These are phyloP conservation scores for Dioscorea dumetorum DNA, from an alignment of 106 monocot species.

Conservation along the genomic window DNA sequence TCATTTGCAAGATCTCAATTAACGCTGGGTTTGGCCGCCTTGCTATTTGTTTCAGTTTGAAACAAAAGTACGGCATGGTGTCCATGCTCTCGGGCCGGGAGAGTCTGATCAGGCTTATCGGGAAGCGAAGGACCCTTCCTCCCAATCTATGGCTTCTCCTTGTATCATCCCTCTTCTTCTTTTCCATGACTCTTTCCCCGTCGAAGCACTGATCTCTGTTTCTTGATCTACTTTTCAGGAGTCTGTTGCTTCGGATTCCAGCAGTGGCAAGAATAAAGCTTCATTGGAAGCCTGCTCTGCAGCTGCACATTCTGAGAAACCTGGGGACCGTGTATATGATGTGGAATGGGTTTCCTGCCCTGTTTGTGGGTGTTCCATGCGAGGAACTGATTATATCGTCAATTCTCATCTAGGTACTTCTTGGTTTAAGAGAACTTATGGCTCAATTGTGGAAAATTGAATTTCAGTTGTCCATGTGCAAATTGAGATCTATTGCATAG, in stretches of 20 bases:
- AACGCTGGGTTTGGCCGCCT: no score
- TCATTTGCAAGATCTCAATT: no score
- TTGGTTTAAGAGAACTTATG: not conserved
- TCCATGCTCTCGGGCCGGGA: slow-evolving; percentile 51
- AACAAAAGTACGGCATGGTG: no score
- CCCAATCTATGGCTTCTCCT: slow-evolving; percentile 23
- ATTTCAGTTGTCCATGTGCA: not conserved
- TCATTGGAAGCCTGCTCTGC: not conserved
- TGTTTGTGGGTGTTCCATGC: slow-evolving; percentile 48
- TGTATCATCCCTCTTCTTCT: not conserved
- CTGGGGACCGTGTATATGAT: not conserved
- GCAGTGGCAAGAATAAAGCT: not conserved
- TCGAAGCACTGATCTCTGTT: not conserved
- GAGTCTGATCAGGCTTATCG: slow-evolving; percentile 72
- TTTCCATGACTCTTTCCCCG: not conserved
- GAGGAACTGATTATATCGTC: slow-evolving; percentile 36
- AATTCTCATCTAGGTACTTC: slow-evolving; percentile 67
- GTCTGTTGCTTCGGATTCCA: not conserved
- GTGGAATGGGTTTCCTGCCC: slow-evolving; percentile 56
- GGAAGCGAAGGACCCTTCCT: slow-evolving; percentile 59
- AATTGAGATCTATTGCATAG: not conserved
- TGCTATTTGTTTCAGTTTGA: no score
- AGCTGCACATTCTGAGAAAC: not conserved
- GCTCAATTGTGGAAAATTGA: not conserved
- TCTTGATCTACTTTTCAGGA: not conserved